Conservation (phyloP, 148 eudicot genomes). For the Persicaria maculosa region DNA sequence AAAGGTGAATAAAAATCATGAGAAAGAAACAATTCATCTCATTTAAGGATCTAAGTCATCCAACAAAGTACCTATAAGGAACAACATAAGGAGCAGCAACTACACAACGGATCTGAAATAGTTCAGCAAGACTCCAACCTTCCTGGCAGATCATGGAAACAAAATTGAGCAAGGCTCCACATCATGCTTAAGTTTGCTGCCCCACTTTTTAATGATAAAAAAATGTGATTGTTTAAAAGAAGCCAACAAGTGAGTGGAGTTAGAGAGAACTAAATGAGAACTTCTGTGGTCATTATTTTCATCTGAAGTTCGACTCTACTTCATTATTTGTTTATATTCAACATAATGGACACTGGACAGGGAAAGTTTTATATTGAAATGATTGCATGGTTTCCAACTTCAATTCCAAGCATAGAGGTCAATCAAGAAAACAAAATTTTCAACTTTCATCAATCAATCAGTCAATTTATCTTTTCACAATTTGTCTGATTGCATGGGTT, state of each 20-base stretch:
- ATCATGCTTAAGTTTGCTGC: not conserved
- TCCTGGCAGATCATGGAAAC: constrained; percentile 38
- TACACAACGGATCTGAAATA: constrained; percentile 61
- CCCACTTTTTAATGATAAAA: no score
- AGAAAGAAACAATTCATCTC: not conserved
- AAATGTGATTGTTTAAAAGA: not conserved
- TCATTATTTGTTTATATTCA: not conserved
- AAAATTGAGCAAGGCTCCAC: not conserved
- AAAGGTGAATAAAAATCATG: not conserved
- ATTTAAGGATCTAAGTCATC: not conserved
- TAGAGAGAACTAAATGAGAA: not conserved
- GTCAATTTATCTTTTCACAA: not conserved
- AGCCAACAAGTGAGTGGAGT: not conserved
- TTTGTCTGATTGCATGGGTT: not conserved
- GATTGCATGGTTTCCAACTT: not conserved
- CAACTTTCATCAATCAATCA: not conserved
- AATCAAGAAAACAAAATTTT: not conserved
- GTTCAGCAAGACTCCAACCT: constrained; percentile 97
- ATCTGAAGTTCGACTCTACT: not conserved
- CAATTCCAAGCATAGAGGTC: not conserved
- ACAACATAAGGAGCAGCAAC: constrained; percentile 93
- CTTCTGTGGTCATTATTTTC: not conserved
- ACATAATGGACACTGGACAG: not conserved
- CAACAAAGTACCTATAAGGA: constrained; percentile 46
- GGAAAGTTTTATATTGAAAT: not conserved